These are phyloP conservation scores for Auxenochlorella pyrenoidosa DNA, from an alignment of 139 green algal species.

Conservation along the genomic window DNA sequence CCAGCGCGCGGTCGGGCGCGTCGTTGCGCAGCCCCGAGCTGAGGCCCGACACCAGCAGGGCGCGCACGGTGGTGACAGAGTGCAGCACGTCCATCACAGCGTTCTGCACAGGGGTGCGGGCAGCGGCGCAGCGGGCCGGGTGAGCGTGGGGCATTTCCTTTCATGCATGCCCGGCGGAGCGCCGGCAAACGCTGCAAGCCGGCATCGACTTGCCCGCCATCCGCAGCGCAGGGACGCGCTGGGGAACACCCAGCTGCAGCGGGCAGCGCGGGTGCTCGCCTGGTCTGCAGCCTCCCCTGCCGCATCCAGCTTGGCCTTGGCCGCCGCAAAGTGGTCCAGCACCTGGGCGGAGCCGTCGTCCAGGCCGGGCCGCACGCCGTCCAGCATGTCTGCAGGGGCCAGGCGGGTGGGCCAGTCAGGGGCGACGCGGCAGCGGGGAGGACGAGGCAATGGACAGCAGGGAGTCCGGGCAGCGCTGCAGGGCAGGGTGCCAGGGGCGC, in stretches of 20 bases:
- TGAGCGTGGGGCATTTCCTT: no score
- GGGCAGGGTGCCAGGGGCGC: no score
- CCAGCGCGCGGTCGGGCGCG: conserved; percentile 80
- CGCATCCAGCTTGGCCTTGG: conserved; percentile 68
- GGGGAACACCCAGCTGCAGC: not conserved
- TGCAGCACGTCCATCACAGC: conserved; percentile 75
- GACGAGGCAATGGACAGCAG: no score
- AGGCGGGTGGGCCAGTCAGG: not conserved
- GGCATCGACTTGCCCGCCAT: no score
- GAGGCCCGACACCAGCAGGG: conserved; percentile 59
- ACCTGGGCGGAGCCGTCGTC: conserved; percentile 59
- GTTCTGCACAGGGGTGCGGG: conserved; percentile 47
- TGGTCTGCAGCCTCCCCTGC: conserved; percentile 1
- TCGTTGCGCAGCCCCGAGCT: conserved; percentile 92
- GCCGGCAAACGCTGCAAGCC: no score
- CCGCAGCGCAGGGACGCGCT: no score
- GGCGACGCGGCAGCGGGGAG: not conserved
- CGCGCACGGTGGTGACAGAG: conserved; percentile 70
- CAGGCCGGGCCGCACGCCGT: conserved; percentile 47
- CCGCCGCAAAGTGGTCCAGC: conserved; percentile 61
- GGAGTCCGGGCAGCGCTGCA: no score
- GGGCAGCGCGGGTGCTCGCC: not conserved
- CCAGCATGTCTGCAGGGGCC: conserved; percentile 30
- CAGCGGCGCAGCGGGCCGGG: no score
- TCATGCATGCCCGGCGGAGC: no score